phyloP scores from a whole-genome alignment of 352 stramenopile species.

The Globisporangium megalacanthum region DNA sequence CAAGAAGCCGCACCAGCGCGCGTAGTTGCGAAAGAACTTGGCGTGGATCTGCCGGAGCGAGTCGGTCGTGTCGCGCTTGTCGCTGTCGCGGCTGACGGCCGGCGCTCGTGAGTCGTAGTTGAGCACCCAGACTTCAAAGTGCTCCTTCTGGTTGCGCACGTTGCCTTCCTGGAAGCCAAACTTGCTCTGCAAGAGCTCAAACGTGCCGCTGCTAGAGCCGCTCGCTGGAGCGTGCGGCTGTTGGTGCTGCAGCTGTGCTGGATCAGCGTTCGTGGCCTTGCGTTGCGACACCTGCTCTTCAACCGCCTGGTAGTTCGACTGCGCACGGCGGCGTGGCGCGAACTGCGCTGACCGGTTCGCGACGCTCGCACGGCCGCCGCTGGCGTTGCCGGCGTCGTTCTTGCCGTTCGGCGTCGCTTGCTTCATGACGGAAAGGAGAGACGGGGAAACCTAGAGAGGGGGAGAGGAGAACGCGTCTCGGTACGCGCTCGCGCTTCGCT shows the following conservation, averaged over 20 bases:
- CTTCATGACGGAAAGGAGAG: constrained; percentile 5
- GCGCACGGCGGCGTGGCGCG: constrained; percentile 37
- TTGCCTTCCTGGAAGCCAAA: constrained; percentile 87
- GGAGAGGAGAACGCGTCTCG: too few relatives aligned
- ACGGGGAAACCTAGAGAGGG: too few relatives aligned
- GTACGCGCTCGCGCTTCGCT: too few relatives aligned
- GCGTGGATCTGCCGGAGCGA: constrained; percentile 82
- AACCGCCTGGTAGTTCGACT: constrained; percentile 80
- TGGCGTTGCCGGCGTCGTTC: not conserved
- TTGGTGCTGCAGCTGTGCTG: constrained; percentile 28
- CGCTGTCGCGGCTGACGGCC: not conserved
- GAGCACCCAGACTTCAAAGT: constrained; percentile 80
- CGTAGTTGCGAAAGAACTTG: constrained; percentile 93
- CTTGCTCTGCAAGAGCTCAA: constrained; percentile 77
- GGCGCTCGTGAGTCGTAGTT: constrained; percentile 76
- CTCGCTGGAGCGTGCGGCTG: not conserved
- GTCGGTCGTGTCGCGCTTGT: constrained; percentile 38
- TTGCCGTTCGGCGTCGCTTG: constrained; percentile 11
- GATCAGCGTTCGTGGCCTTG: constrained; percentile 17
- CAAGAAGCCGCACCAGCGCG: constrained; percentile 94
- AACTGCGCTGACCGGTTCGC: constrained; percentile 14
- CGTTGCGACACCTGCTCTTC: constrained; percentile 24
- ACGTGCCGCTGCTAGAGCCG: constrained; percentile 28
- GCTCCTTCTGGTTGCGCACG: constrained; percentile 80
- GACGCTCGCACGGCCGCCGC: constrained; percentile 10